Evolutionary conservation across 2,329 filamentous ascomycete species (phyloP).

Genomic region (Zasmidium citrigriseum): DNA sequence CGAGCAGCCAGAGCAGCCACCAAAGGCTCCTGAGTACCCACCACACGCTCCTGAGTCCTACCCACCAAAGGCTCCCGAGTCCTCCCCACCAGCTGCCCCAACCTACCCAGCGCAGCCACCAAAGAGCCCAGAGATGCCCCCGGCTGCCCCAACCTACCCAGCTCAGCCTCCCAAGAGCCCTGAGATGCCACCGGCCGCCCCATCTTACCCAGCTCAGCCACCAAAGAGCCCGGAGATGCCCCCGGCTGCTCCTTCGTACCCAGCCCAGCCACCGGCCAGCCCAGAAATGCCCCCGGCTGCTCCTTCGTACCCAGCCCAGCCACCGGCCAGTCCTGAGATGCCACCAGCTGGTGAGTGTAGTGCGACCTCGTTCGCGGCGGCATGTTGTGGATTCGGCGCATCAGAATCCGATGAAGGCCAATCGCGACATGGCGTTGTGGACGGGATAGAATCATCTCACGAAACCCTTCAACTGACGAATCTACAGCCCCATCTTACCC

Average conservation of each 20-base stretch:
- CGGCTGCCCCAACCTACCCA: background rate
- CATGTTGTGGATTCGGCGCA: no score
- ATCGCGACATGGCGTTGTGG: no score
- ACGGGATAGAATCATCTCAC: background rate
- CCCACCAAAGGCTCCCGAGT: background rate
- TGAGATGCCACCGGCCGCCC: background rate
- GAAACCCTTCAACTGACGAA: background rate
- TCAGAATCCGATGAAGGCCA: no score
- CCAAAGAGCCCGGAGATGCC: background rate
- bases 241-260: slow-evolving; percentile 2
- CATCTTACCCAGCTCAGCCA: background rate
- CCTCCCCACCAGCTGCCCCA: slow-evolving; percentile 1
- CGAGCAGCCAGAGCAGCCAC: no score
- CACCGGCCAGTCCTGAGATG: slow-evolving; percentile 8
- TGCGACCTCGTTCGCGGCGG: no score
- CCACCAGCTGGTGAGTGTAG: background rate
- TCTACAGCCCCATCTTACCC: background rate
- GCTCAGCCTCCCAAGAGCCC: background rate
- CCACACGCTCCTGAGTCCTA: background rate
- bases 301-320: background rate
- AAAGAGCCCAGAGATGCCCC: slow-evolving; percentile 2
- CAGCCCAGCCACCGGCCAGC: background rate
- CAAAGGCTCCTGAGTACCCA: background rate
- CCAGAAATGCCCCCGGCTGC: background rate
- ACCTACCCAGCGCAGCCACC: background rate